Evolutionary conservation across 2,329 filamentous ascomycete species (phyloP).

Genomic region (Talaromyces sp.): DNA sequence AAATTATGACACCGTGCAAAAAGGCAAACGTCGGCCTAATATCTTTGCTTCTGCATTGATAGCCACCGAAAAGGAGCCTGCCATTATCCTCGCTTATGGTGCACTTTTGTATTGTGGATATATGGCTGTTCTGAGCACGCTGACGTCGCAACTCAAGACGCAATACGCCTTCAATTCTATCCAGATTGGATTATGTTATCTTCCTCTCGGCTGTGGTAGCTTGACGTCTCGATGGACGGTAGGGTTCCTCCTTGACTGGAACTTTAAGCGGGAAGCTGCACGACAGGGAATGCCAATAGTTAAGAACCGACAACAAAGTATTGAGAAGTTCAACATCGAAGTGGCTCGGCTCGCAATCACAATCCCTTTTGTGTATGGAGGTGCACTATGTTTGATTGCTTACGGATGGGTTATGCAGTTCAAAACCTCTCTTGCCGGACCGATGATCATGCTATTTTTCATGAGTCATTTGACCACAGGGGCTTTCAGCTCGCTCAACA

Average conservation of each 20-base stretch:
- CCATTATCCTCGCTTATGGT: conserved; percentile 9
- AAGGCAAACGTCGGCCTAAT: not conserved
- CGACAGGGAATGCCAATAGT: conserved; percentile 30
- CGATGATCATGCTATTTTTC: conserved; percentile 39
- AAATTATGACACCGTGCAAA: conserved; percentile 1
- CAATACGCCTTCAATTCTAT: conserved; percentile 40
- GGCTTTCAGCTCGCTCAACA: conserved; percentile 11
- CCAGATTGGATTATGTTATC: conserved; percentile 42
- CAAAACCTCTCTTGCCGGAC: conserved; percentile 31
- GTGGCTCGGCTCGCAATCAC: conserved; percentile 40
- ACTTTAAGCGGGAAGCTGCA: conserved; percentile 39
- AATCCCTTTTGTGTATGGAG: conserved; percentile 24
- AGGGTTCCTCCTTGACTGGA: conserved; percentile 41
- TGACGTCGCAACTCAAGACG: conserved; percentile 35
- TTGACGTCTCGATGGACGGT: conserved; percentile 38
- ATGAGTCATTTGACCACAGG: conserved; percentile 35
- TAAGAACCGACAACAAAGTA: conserved; percentile 34
- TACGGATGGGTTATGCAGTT: conserved; percentile 43
- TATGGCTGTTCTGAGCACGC: conserved; percentile 25
- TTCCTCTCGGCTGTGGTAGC: conserved; percentile 41
- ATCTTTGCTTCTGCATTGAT: conserved; percentile 24
- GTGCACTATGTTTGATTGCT: conserved; percentile 25
- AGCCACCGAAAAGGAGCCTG: conserved; percentile 22
- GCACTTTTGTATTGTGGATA: conserved; percentile 8
- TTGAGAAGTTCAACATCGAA: conserved; percentile 43